phyloP scores from a whole-genome alignment of 139 green algal genomes.

The Eudorina sp. region DNA sequence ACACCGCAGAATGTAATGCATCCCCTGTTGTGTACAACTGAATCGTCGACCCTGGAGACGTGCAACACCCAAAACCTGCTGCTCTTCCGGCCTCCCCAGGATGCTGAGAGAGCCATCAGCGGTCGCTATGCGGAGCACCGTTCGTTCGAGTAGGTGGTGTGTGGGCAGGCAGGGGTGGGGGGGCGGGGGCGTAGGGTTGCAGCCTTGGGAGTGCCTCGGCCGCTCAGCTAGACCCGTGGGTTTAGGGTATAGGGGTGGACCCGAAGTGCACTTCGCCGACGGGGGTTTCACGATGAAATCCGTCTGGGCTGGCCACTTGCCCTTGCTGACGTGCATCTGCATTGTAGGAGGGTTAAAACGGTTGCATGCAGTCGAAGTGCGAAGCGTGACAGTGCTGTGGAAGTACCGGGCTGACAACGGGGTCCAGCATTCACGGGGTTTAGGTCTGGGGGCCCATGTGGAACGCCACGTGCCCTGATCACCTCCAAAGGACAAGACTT shows the following conservation, averaged over 20 bases:
- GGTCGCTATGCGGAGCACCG: slow-evolving; percentile 37
- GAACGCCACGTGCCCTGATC: not conserved
- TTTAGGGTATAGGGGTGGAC: too few relatives aligned
- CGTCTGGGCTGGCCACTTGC: too few relatives aligned
- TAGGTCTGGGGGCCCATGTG: not conserved
- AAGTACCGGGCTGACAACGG: not conserved
- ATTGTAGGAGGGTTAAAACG: too few relatives aligned
- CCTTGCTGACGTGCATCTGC: too few relatives aligned
- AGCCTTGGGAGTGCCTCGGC: too few relatives aligned
- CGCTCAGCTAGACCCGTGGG: too few relatives aligned
- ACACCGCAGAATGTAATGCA: not conserved
- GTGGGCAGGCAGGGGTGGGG: not conserved
- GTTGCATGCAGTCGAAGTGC: too few relatives aligned
- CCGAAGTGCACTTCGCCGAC: too few relatives aligned
- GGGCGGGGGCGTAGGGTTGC: too few relatives aligned
- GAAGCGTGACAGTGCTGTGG: not conserved
- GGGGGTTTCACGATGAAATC: too few relatives aligned
- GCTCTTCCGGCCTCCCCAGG: not conserved
- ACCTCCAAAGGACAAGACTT: not conserved
- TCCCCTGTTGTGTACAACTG: not conserved
- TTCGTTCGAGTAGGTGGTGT: slow-evolving; percentile 4
- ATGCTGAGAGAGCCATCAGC: not conserved
- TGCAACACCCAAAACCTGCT: not conserved
- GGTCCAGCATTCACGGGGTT: not conserved
- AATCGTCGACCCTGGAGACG: not conserved